phyloP scores from a whole-genome alignment of 305 asterid species.

The Coffea humblotiana region DNA sequence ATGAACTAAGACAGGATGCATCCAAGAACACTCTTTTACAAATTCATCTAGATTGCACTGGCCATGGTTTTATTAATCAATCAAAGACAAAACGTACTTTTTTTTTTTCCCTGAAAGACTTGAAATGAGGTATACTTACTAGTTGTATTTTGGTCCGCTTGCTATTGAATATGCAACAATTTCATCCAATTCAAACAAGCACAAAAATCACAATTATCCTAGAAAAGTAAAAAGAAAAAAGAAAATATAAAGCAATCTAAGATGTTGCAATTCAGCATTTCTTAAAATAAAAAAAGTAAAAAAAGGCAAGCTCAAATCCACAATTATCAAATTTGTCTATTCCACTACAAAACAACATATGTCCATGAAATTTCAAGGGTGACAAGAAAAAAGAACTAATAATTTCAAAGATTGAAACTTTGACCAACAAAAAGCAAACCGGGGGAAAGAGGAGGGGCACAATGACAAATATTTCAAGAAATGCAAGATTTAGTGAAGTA shows the following conservation, averaged over 20 bases:
- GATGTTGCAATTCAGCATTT: neutral
- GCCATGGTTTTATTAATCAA: too few relatives aligned
- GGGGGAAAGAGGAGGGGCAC: constrained; percentile 88
- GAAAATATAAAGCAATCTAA: neutral
- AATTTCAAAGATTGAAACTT: constrained; percentile 6
- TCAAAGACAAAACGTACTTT: too few relatives aligned
- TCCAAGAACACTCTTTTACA: too few relatives aligned
- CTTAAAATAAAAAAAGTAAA: neutral
- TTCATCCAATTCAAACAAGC: neutral
- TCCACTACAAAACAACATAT: too few relatives aligned
- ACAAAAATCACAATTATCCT: neutral
- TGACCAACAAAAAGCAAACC: constrained; percentile 36
- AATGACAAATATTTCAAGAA: constrained; percentile 67
- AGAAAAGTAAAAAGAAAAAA: neutral
- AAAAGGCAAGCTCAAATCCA: neutral
- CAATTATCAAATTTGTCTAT: neutral
- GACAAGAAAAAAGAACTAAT: neutral
- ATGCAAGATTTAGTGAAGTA: constrained; percentile 28
- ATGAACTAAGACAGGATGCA: too few relatives aligned
- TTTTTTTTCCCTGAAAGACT: too few relatives aligned
- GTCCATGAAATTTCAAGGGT: constrained; percentile 11
- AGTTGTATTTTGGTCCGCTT: too few relatives aligned
- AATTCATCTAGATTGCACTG: too few relatives aligned
- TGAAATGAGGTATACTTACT: too few relatives aligned
- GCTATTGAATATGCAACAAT: neutral